These are phyloP conservation scores for Microascus cirrosus DNA, from an alignment of 2,329 filamentous ascomycete species.

Conservation along the genomic window DNA sequence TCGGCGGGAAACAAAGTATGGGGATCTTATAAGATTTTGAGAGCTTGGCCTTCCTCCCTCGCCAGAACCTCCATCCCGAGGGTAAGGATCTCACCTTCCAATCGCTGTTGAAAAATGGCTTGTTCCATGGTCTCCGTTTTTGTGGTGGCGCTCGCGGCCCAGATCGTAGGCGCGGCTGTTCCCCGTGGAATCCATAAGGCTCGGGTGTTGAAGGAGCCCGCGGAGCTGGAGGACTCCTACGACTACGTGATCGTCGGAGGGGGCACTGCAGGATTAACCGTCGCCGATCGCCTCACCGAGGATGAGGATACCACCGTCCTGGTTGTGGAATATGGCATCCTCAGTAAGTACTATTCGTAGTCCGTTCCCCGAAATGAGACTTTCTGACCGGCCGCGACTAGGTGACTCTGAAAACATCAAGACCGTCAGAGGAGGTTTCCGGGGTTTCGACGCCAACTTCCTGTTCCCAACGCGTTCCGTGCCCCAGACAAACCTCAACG, in stretches of 20 bases:
- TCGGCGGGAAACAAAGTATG: too few relatives aligned
- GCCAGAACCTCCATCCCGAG: neutral
- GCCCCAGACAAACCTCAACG: conserved; percentile 8
- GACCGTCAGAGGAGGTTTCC: conserved; percentile 5
- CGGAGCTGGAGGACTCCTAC: neutral
- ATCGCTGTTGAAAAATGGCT: neutral
- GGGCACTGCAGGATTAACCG: conserved; percentile 9
- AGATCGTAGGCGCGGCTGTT: neutral
- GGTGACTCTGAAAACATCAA: conserved; percentile 4
- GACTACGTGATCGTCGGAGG: conserved; percentile 15
- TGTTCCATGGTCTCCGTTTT: neutral
- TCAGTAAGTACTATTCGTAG: conserved; percentile 2
- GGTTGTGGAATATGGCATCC: conserved; percentile 9
- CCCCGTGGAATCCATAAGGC: conserved; percentile 3
- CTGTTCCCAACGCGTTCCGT: conserved; percentile 7
- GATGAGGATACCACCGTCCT: conserved; percentile 10
- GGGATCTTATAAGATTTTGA: neutral
- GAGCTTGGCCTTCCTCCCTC: neutral
- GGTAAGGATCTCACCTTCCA: too few relatives aligned
- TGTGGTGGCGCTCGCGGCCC: neutral
- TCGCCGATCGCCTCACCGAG: conserved; percentile 10
- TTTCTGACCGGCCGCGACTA: neutral
- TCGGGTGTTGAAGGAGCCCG: neutral
- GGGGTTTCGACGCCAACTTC: conserved; percentile 3
- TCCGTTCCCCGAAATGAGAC: neutral